Evolutionary conservation across 495 filamentous ascomycete species (phyloP).

Genomic region (Penicillium steckii): DNA sequence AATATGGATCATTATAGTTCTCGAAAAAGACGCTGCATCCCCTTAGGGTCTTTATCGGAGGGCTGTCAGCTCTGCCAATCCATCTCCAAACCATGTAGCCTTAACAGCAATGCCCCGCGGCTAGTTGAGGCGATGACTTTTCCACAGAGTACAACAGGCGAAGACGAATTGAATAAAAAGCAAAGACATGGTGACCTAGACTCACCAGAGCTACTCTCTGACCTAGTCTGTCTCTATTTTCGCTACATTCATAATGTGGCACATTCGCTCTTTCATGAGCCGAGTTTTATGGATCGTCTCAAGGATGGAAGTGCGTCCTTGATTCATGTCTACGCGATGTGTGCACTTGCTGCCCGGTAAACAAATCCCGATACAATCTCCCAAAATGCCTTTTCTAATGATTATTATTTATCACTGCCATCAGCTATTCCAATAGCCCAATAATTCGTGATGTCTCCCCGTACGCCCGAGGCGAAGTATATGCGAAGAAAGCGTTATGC

Average conservation of each 20-base stretch:
- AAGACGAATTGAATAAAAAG: not conserved
- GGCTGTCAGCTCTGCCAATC: slow-evolving; percentile 16
- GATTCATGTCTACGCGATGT: slow-evolving; percentile 22
- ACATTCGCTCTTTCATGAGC: slow-evolving; percentile 23
- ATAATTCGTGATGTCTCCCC: slow-evolving; percentile 9
- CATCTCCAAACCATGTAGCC: slow-evolving; percentile 10
- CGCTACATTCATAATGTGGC: slow-evolving; percentile 26
- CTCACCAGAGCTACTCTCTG: not conserved
- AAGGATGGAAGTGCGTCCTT: slow-evolving; percentile 14
- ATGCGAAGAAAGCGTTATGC: slow-evolving; percentile 10
- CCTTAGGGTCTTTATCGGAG: not conserved
- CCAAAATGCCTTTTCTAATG: not conserved
- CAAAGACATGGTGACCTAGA: not conserved
- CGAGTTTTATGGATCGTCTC: slow-evolving; percentile 19
- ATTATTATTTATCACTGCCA: not conserved
- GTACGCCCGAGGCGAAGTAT: slow-evolving; percentile 15
- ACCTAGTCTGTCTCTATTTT: slow-evolving; percentile 20
- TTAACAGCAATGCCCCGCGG: not conserved
- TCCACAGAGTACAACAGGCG: not conserved
- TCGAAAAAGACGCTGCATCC: slow-evolving; percentile 23
- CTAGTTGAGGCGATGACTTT: not conserved
- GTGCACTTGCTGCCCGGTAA: slow-evolving; percentile 24
- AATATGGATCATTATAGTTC: not conserved
- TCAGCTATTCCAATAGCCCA: slow-evolving; percentile 18
- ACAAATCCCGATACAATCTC: not conserved